A percentile compares a stretch with the other conserved stretches of the same genome.
Evolutionary conservation across 2,329 filamentous ascomycete species (phyloP).

Genomic region (Arthrobotrys sinensis): DNA sequence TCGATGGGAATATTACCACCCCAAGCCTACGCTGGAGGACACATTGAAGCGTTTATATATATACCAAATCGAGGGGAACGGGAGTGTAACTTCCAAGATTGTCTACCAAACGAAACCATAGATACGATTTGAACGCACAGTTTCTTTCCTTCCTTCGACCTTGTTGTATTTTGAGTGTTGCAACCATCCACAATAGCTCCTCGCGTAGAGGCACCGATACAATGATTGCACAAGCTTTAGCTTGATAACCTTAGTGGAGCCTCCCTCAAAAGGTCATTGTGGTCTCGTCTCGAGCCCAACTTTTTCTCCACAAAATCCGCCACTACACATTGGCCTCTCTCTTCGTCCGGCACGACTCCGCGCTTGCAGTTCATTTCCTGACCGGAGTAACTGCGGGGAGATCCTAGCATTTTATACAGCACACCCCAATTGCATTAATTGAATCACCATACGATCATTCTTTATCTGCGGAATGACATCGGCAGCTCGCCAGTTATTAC

Average conservation of each 20-base stretch:
- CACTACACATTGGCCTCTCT: not conserved
- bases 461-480: constrained; percentile 8
- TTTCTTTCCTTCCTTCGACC: too few species aligned
- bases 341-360: constrained; percentile 26
- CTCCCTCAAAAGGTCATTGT: not conserved
- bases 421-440: not conserved
- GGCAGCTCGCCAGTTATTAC: constrained; percentile 8
- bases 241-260: not conserved
- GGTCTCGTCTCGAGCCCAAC: constrained; percentile 11
- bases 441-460: not conserved
- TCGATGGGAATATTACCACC: too few species aligned
- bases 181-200: not conserved
- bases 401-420: not conserved
- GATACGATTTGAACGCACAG: too few species aligned
- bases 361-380: not conserved
- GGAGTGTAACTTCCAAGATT: too few species aligned
- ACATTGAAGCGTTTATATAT: too few species aligned
- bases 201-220: not conserved
- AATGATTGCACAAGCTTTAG: not conserved
- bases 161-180: not conserved
- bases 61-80: too few species aligned
- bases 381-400: constrained; percentile 43
- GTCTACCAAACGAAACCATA: too few species aligned
- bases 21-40: too few species aligned
- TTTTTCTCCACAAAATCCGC: constrained; percentile 2